A percentile compares a stretch with the other conserved stretches of the same genome.
Evolutionary conservation across 768 basidiomycete species (phyloP).

Genomic region (Hygrophorus russula): DNA sequence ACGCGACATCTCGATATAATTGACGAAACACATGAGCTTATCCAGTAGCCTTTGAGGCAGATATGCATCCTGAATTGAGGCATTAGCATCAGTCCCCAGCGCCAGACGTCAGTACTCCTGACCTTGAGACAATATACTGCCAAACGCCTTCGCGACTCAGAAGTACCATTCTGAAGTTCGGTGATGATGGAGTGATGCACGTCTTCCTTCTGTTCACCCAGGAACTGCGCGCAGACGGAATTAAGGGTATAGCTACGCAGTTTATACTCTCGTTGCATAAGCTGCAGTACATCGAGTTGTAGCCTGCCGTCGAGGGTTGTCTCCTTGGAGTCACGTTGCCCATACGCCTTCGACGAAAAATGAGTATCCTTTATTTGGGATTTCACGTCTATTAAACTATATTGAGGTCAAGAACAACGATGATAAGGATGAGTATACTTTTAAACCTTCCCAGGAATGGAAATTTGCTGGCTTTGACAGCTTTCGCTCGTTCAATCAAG

Average conservation of each 20-base stretch:
- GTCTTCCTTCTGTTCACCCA: conserved; percentile 98
- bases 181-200: conserved; percentile 99
- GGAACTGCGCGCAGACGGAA: conserved; percentile 93
- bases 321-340: conserved; percentile 93
- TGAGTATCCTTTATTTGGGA: conserved; percentile 87
- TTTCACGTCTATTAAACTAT: conserved; percentile 41
- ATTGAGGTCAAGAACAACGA: conserved; percentile 4
- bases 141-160: conserved; percentile 83
- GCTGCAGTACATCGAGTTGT: conserved; percentile 92
- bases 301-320: conserved; percentile 84
- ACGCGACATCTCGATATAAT: conserved; percentile 98
- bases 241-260: conserved; percentile 95
- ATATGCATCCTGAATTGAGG: conserved; percentile 76
- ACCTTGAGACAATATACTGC: conserved; percentile 99
- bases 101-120: background rate
- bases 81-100: background rate
- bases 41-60: conserved; percentile 93
- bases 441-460: conserved; percentile 66
- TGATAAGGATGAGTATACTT: conserved; percentile 29
- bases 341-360: conserved; percentile 97
- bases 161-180: conserved; percentile 91
- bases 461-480: conserved; percentile 60
- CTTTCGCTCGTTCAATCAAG: conserved; percentile 83
- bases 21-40: conserved; percentile 98
- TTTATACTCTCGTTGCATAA: conserved; percentile 98